Base-by-base conservation (phyloP, 2,329 filamentous ascomycete species). In the Colletotrichum costaricense region DNA sequence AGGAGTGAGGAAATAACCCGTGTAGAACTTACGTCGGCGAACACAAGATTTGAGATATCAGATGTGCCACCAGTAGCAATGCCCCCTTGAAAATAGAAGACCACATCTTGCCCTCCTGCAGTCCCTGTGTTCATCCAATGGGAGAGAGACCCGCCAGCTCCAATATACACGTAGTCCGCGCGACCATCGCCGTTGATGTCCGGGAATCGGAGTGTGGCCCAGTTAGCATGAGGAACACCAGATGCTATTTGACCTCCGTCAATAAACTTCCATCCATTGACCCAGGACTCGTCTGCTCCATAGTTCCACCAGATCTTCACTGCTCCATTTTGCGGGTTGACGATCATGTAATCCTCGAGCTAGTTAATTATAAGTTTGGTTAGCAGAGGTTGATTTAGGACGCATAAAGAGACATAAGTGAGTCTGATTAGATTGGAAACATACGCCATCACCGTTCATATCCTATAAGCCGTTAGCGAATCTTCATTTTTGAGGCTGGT, bases 111-210 rank as follows among this genome's bases (percentile, higher is more conserved):
- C 2, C 75, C 75, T 4, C 74, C 76, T 2, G 56, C 52, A 2
- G 74, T 64, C 0, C 76, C 77, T 0, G 74, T 77, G 22, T 79
- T 79, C 54, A 77, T n/a, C 9, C 69, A 57, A 56, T 77, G 69
- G 4, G 63, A 69, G 16, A 79, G 35, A 11, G 78, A 69, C 3
- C 78, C 78, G 1, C 72, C 72, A 38, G 76, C 46, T 2, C 77
- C 78, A 4, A 78, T 74, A 3, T 75, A 76, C 4, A 79, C 74
- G 33, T 78, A 79, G 67, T 78, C 78, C 6, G 78, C 76, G 11
- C 78, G 22, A 5, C 77, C 77, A 59, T 79, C 78, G 11, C 78
- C 77, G 49, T 79, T 79, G 62, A 79, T 75, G 30, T 79, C 77
- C 4, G 77, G 72, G 49, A 79, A 79, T 2, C 76, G 72, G 0